Evolutionary conservation across 2,329 filamentous ascomycete genomes (phyloP), one percentile per base, ranked within the genome.

Genomic region (Aspergillus fischeri): DNA sequence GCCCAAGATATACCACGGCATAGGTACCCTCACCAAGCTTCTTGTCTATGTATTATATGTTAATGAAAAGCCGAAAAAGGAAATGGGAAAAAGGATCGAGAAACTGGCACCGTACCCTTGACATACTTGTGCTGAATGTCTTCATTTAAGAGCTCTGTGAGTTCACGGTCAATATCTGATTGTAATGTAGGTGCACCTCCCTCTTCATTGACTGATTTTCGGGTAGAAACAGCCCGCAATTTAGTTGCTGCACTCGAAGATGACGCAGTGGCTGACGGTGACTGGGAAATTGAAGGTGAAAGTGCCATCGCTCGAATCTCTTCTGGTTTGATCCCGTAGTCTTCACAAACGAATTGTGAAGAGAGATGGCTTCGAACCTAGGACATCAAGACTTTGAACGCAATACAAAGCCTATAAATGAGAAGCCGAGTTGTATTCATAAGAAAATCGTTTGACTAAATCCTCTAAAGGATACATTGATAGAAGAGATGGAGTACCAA

Each of bases 21-120:
- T 99, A 99, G 62, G 94, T 97, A 79, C 94, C 94, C 76, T 96
- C 91, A 73, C 94, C 94, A 59, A 99, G 85, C 71, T 94, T 94
- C 73, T 90, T 92, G 69, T 91, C 90, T 91, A 64, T 10, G 24
- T 28, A 29, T 17, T 44, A 17, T 27, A 58, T 21, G 54, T 53
- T 32, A 29, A 20, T 4, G 3, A 25, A 25, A 35, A 42, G 10
- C 2, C 17, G 28, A n/a, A 21, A 44, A 21, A n/a, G 25, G 11
- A 4, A 25, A 11, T 14, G 29, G 29, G 32, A 4, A 3, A 38
- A 27, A 38, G 27, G 27, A 35, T 28, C 11, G n/a, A 48, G 28
- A 14, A 14, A 42, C 3, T 24, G 2, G 51, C 45, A 32, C 61
- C 72, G 32, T 71, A 88, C 89, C 91, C 79, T 95, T 96, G 63